Base-by-base conservation (phyloP, 768 basidiomycete species). In the Lentinula raphanica region DNA sequence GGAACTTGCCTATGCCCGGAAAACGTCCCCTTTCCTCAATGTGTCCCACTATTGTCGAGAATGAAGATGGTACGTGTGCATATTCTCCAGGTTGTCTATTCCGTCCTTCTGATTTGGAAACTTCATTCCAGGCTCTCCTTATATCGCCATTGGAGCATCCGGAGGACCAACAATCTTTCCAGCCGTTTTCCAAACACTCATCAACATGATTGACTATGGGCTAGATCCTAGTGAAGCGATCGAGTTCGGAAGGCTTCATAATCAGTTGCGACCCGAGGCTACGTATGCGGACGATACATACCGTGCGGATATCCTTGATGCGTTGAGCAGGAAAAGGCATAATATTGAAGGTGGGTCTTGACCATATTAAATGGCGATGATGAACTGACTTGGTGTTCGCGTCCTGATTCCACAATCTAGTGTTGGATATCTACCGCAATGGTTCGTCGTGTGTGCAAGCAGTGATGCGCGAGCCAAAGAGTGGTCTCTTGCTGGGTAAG, bases 241-340 rank as follows among this genome's bases (percentile, higher is more conserved):
- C 17, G 96, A 98, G 71, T 81, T 71, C 63, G 86, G 89, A 5
- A 80, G 95, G 15, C 70, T 95, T 25, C 95, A 98, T 66, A 83
- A 95, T 65, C 95, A 97, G 67, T 76, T 98, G 29, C 88, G 85
- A 59, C 94, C 95, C 0, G 59, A 71, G 12, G 31, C 65, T 17
- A 71, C 90, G 19, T 78, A 83, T 25, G 79, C 79, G 28, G 93
- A 94, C 63, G 69, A 78, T 58, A 73, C 78, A 0, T 87, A 87
- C 63, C 85, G 88, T 3, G 60, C 62, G 31, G 66, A 79, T 32
- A 64, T 88, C n/a, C 63, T 93, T 1, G 74, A 80, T 21, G 83
- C 69, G 0, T 76, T 98, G 25, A 64, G 70, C 25, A 65, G 68
- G 1, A 72, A 83, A 32, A 92, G 92, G 0, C 95, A 98, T 70